Percentiles rank a stretch among this genome's conserved stretches.
phyloP scores from a whole-genome alignment of 75 land plant species.

The Pinus taeda region DNA sequence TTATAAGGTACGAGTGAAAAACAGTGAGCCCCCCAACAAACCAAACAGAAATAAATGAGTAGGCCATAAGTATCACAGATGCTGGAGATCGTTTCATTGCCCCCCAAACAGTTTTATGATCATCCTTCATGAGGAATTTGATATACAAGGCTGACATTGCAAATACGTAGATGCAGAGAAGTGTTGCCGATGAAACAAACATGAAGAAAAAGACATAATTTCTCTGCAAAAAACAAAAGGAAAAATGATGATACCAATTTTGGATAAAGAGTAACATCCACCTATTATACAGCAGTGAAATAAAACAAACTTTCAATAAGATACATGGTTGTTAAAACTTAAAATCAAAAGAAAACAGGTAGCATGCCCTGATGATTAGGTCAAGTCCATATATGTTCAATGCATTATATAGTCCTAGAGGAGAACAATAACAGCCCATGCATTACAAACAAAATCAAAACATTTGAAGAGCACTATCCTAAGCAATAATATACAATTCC shows the following conservation, averaged over 20 bases:
- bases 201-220: conserved; percentile 81
- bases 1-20: conserved; percentile 78
- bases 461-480: no score
- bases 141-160: conserved; percentile 76
- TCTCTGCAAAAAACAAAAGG: conserved; percentile 51
- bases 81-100: conserved; percentile 80
- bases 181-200: conserved; percentile 70
- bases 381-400: no score
- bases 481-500: no score
- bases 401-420: no score
- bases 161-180: conserved; percentile 80
- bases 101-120: conserved; percentile 64
- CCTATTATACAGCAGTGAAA: no score
- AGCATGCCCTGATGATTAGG: no score
- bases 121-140: conserved; percentile 70
- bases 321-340: no score
- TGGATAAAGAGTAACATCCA: no score
- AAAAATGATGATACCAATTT: neutral
- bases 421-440: no score
- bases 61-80: conserved; percentile 66
- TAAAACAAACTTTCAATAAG: no score
- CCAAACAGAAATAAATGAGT: conserved; percentile 75
- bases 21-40: conserved; percentile 91
- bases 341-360: no score
- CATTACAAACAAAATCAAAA: no score